A percentile compares a stretch with the other conserved stretches of the same genome.
phyloP scores from a whole-genome alignment of 805 yeast species.

The Pichia heedii region DNA sequence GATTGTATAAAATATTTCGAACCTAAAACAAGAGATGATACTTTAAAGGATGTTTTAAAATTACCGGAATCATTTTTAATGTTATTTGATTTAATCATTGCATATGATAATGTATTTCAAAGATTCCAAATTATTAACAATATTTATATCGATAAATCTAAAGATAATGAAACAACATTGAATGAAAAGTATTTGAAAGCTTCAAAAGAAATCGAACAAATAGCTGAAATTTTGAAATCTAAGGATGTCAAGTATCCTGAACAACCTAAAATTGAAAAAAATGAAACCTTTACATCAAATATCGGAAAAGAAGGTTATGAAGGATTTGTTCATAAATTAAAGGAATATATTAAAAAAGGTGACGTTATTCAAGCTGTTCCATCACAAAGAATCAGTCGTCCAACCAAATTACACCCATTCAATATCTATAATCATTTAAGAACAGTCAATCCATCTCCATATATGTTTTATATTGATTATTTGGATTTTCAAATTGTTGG shows the following conservation, averaged over 20 bases:
- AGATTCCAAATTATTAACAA: constrained; percentile 87
- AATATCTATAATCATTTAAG: constrained; percentile 90
- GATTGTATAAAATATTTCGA: constrained; percentile 97
- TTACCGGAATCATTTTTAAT: constrained; percentile 90
- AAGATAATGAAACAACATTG: constrained; percentile 26
- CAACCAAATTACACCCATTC: constrained; percentile 92
- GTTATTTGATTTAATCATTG: constrained; percentile 85
- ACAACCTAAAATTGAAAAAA: constrained; percentile 62
- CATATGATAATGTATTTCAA: constrained; percentile 90
- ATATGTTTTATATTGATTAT: constrained; percentile 87
- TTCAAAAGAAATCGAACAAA: constrained; percentile 44
- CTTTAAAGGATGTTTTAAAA: constrained; percentile 66
- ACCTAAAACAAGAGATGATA: constrained; percentile 71
- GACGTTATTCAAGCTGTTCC: constrained; percentile 98
- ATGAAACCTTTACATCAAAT: constrained; percentile 73
- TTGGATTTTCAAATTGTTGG: constrained; percentile 92
- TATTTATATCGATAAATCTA: constrained; percentile 36
- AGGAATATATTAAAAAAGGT: constrained; percentile 77
- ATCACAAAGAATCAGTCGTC: constrained; percentile 92
- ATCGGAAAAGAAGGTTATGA: constrained; percentile 94
- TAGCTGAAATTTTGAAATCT: constrained; percentile 39
- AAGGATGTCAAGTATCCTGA: constrained; percentile 49
- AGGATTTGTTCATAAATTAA: constrained; percentile 62
- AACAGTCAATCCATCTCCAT: constrained; percentile 96
- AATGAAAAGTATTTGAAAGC: constrained; percentile 46